Evolutionary conservation across 2,329 filamentous ascomycete genomes (phyloP), one percentile per base, ranked within the genome.

Genomic region (Endothia cerciana): DNA sequence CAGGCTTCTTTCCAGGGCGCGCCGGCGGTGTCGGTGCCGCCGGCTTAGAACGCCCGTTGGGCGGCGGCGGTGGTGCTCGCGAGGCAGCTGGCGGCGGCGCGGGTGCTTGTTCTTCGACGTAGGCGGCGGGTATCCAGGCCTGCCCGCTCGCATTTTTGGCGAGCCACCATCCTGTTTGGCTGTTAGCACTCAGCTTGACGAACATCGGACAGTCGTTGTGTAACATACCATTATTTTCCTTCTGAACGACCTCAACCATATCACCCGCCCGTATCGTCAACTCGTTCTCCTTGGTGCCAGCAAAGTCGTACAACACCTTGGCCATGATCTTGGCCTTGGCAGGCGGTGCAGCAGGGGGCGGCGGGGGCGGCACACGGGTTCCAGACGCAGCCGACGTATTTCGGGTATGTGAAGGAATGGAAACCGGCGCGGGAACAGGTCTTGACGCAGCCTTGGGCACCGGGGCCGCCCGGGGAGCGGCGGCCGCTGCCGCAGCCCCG

Each of bases 121-220:
- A 99, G 25, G 94, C 93, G 25, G 94, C 91, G 0, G 95, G 95
- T 3, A 95, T 88, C 95, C 95, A 99, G 61, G 93, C 95, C 78
- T 95, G 92, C n/a, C 87, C 87, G 4, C 72, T 71, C 6, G 71
- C 79, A 69, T 90, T 91, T 81, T 93, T 94, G 69, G 90, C 95
- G 57, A 98, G 84, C 94, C 94, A 98, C 95, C 95, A 99, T 62
- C 95, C 94, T 97, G 71, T 47, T 53, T 25, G 3, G n/a, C 25
- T 41, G 65, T 79, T 67, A 78, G 77, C 71, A 62, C 30, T 40
- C 57, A 15, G 30, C 17, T 36, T 6, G 0, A 40, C 36, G 2
- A 28, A 11, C 8, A 28, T 10, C 28, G 15, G 68, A 19, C 11
- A 5, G 30, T n/a, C n/a, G 22, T 30, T 40, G 56, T 13, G n/a